Evolutionary conservation across 164 flowering plant genomes (phyloP).

Genomic region (Saururus chinensis): DNA sequence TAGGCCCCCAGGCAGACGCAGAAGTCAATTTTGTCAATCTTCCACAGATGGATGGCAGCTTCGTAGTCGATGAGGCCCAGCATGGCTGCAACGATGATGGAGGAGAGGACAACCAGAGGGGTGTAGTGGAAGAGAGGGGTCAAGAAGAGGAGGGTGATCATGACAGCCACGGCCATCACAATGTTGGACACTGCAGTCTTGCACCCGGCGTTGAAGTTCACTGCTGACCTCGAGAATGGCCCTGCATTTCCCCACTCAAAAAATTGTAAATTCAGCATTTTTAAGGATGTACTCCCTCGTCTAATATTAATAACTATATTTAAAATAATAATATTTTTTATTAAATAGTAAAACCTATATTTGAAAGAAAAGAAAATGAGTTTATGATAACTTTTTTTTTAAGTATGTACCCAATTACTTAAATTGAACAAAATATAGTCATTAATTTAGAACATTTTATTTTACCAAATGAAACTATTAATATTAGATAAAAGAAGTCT

Average conservation of each 20-base stretch:
- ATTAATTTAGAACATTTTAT: no score
- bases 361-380: no score
- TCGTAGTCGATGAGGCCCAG: slow-evolving; percentile 60
- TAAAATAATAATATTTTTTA: no score
- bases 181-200: slow-evolving; percentile 68
- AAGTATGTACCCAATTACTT: no score
- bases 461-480: no score
- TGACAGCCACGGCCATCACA: slow-evolving; percentile 63
- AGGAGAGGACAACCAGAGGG: slow-evolving; percentile 60
- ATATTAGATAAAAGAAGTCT: no score
- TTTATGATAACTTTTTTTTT: no score
- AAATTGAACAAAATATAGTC: no score
- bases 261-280: neutral
- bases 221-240: slow-evolving; percentile 67
- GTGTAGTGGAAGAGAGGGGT: slow-evolving; percentile 75
- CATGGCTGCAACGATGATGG: slow-evolving; percentile 67
- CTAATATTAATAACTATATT: no score
- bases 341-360: no score
- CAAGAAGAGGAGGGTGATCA: slow-evolving; percentile 52
- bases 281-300: no score
- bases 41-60: slow-evolving; percentile 51
- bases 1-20: slow-evolving; percentile 48
- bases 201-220: slow-evolving; percentile 79
- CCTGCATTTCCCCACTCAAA: slow-evolving; percentile 26
- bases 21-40: slow-evolving; percentile 63